A percentile compares a stretch with the other conserved stretches of the same genome.
Evolutionary conservation across 1,284 basidiomycete species (phyloP).

Genomic region (Phellopilus nigrolimitatus): DNA sequence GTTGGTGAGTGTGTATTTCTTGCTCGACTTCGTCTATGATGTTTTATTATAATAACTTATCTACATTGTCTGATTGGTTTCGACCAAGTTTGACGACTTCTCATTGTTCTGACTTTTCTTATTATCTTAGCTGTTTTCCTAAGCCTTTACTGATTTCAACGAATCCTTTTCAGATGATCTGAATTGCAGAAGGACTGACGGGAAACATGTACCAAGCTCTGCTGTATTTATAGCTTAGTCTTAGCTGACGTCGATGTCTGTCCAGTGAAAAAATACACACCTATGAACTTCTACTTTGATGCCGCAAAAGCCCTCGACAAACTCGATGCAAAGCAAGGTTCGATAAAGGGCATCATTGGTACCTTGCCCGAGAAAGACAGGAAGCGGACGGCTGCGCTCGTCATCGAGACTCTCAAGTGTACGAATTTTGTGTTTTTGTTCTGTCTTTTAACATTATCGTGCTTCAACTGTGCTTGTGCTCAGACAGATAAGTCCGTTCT

Average conservation of each 20-base stretch:
- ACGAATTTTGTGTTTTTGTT: slow-evolving; percentile 30
- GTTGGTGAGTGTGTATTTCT: slow-evolving; percentile 10
- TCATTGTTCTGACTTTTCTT: slow-evolving; percentile 33
- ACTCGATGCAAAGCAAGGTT: slow-evolving; percentile 81
- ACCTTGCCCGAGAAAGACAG: slow-evolving; percentile 71
- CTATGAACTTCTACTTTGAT: slow-evolving; percentile 93
- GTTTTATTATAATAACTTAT: slow-evolving; percentile 50
- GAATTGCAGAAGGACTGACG: background rate
- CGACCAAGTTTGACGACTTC: slow-evolving; percentile 39
- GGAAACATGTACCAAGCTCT: background rate
- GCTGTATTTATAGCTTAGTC: background rate
- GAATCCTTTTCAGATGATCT: background rate
- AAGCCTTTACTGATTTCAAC: slow-evolving; percentile 1
- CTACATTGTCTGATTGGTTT: slow-evolving; percentile 79
- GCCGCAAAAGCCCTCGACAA: slow-evolving; percentile 79
- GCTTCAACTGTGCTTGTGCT: background rate
- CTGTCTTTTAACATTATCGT: background rate
- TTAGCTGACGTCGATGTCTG: slow-evolving; percentile 4
- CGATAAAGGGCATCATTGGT: slow-evolving; percentile 74
- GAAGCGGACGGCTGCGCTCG: slow-evolving; percentile 72
- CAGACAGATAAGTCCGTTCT: slow-evolving; percentile 66
- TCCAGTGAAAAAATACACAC: slow-evolving; percentile 12
- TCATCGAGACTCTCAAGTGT: slow-evolving; percentile 94
- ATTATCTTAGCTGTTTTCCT: background rate
- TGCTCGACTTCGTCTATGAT: slow-evolving; percentile 40